Percentiles rank a stretch among this genome's conserved stretches.
Evolutionary conservation across 176 grass and related monocot species (phyloP).

Genomic region (Zea luxurians): DNA sequence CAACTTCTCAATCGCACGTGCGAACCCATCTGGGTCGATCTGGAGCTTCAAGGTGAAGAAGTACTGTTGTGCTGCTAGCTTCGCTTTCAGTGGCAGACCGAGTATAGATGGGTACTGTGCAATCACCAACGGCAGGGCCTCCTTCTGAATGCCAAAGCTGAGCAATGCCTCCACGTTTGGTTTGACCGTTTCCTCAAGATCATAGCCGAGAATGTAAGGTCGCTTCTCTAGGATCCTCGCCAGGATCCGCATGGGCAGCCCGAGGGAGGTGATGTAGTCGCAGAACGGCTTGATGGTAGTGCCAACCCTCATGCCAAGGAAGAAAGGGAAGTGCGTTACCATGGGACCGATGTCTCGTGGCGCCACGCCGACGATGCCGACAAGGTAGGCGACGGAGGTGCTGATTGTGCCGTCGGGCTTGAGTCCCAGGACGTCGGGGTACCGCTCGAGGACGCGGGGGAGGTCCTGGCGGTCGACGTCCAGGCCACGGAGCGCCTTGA

Average conservation of each 20-base stretch:
- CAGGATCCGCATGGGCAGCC: slow-evolving; percentile 71
- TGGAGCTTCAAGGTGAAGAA: slow-evolving; percentile 89
- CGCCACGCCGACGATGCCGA: slow-evolving; percentile 67
- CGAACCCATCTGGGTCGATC: slow-evolving; percentile 78
- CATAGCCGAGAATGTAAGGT: slow-evolving; percentile 80
- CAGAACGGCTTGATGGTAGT: slow-evolving; percentile 85
- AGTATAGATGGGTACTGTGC: slow-evolving; percentile 70
- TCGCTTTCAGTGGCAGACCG: slow-evolving; percentile 80
- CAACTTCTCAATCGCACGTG: slow-evolving; percentile 67
- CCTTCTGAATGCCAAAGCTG: slow-evolving; percentile 71
- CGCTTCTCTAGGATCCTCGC: slow-evolving; percentile 88
- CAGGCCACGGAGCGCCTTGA: slow-evolving; percentile 81
- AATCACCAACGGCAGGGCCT: slow-evolving; percentile 66
- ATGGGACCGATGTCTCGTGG: slow-evolving; percentile 92
- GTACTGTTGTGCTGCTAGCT: slow-evolving; percentile 80
- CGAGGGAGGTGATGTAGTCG: slow-evolving; percentile 76
- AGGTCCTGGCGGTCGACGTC: slow-evolving; percentile 90
- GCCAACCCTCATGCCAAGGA: slow-evolving; percentile 87
- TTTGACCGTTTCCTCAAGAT: slow-evolving; percentile 79
- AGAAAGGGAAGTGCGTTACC: slow-evolving; percentile 90
- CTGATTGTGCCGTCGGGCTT: slow-evolving; percentile 95
- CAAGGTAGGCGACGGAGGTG: slow-evolving; percentile 87
- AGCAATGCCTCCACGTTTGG: slow-evolving; percentile 74
- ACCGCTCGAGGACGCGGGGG: slow-evolving; percentile 75
- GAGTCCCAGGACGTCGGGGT: slow-evolving; percentile 79